Conservation (phyloP, 176 grass and related monocot species). For the Stipa capillata region DNA sequence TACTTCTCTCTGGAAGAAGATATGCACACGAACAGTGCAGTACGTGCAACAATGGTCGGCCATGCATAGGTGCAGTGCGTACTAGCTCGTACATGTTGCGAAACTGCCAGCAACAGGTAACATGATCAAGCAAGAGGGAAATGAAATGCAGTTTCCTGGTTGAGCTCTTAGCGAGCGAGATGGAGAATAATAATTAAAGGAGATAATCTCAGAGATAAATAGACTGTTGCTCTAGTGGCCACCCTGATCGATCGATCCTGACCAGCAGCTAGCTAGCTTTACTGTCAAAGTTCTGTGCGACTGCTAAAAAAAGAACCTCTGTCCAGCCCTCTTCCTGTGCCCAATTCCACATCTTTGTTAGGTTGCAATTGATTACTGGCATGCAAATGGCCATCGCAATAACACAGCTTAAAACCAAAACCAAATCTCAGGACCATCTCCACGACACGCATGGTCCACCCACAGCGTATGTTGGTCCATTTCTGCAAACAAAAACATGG, state of each 20-base stretch:
- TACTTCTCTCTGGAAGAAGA: background rate
- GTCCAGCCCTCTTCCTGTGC: background rate
- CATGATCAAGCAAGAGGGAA: background rate
- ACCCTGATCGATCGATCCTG: background rate
- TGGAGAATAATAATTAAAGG: background rate
- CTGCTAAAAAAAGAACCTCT: background rate
- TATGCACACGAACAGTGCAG: background rate
- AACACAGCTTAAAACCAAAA: background rate
- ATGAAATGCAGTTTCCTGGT: background rate
- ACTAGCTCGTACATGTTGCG: background rate
- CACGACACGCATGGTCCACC: slow-evolving; percentile 2
- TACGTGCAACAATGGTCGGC: background rate
- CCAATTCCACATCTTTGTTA: slow-evolving; percentile 3
- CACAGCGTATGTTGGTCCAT: slow-evolving; percentile 24
- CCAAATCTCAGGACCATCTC: slow-evolving; percentile 32
- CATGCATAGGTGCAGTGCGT: background rate
- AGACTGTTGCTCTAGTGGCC: background rate
- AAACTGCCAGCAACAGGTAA: background rate
- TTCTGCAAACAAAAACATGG: slow-evolving; percentile 27
- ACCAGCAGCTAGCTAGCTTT: background rate
- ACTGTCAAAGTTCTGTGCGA: background rate
- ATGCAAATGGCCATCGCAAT: slow-evolving; percentile 1
- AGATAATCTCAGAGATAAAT: background rate
- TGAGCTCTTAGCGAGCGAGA: background rate
- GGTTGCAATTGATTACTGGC: slow-evolving; percentile 10